Evolutionary conservation across 257 asterid species (phyloP).

Genomic region (Fraxinus cuspidata): DNA sequence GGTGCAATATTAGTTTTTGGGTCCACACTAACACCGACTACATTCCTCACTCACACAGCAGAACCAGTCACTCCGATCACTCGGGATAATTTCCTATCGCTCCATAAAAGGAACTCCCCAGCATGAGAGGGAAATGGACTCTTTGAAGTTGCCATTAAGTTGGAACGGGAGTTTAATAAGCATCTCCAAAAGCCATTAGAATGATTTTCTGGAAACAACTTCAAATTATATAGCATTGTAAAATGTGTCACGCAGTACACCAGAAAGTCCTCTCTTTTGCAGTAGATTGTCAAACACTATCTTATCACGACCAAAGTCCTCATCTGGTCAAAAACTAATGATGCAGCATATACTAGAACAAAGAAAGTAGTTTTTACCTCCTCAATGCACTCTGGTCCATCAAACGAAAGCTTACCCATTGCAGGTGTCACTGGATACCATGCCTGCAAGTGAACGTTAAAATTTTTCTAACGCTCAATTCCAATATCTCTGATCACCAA

Average conservation of each 20-base stretch:
- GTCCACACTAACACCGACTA: background rate
- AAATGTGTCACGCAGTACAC: no score
- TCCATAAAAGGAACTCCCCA: no score
- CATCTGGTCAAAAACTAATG: background rate
- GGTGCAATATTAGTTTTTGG: background rate
- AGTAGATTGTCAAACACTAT: background rate
- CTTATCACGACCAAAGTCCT: background rate
- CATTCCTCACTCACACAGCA: background rate
- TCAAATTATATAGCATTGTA: background rate
- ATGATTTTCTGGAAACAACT: background rate
- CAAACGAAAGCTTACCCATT: conserved; percentile 82
- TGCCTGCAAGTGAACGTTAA: conserved; percentile 40
- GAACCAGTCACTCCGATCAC: no score
- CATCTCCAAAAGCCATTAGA: background rate
- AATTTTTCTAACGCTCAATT: conserved; percentile 9
- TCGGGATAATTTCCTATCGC: no score
- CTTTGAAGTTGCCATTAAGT: no score
- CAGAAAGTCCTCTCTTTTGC: background rate
- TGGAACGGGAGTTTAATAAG: background rate
- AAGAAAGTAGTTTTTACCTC: conserved; percentile 54
- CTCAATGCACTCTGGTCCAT: conserved; percentile 82
- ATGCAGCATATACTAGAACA: background rate
- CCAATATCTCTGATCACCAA: conserved; percentile 6
- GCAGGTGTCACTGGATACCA: conserved; percentile 96
- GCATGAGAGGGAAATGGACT: no score